These are phyloP conservation scores for Paramecium tetraurelia DNA, from an alignment of 73 alveolate species.

Conservation along the genomic window DNA sequence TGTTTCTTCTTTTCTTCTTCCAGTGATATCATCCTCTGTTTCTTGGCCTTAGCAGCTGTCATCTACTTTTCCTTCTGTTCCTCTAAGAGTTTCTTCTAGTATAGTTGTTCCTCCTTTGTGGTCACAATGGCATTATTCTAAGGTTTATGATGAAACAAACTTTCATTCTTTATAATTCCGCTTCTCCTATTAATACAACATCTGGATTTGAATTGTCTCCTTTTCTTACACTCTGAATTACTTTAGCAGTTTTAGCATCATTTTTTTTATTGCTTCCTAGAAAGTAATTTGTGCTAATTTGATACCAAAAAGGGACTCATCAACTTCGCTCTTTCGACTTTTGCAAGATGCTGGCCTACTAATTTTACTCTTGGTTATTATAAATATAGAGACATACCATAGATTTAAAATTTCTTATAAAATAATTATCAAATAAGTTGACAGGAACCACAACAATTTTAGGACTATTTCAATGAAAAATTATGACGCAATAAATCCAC, in stretches of 20 bases:
- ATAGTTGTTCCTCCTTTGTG: slow-evolving; percentile 47
- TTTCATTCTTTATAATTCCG: slow-evolving; percentile 59
- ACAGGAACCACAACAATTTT: not conserved
- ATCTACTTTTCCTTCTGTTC: slow-evolving; percentile 57
- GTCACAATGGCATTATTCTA: slow-evolving; percentile 57
- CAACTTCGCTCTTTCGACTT: not conserved
- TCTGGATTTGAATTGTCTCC: slow-evolving; percentile 60
- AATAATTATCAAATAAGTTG: not conserved
- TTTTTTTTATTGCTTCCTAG: not conserved
- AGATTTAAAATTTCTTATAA: not conserved
- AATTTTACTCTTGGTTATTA: not conserved
- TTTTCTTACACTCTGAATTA: slow-evolving; percentile 46
- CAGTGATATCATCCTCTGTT: slow-evolving; percentile 53
- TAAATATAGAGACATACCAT: not conserved
- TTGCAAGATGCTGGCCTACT: not conserved
- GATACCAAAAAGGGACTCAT: slow-evolving; percentile 1
- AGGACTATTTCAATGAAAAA: not conserved
- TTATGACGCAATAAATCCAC: not conserved
- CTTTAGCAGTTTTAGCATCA: slow-evolving; percentile 23
- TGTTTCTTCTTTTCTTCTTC: slow-evolving; percentile 61
- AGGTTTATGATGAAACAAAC: not conserved
- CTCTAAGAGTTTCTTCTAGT: slow-evolving; percentile 56
- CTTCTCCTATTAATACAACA: slow-evolving; percentile 58
- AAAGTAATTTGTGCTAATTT: not conserved
- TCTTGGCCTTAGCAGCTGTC: slow-evolving; percentile 63